Evolutionary conservation across 164 flowering plant species (phyloP).

Genomic region (Dillenia suffruticosa): DNA sequence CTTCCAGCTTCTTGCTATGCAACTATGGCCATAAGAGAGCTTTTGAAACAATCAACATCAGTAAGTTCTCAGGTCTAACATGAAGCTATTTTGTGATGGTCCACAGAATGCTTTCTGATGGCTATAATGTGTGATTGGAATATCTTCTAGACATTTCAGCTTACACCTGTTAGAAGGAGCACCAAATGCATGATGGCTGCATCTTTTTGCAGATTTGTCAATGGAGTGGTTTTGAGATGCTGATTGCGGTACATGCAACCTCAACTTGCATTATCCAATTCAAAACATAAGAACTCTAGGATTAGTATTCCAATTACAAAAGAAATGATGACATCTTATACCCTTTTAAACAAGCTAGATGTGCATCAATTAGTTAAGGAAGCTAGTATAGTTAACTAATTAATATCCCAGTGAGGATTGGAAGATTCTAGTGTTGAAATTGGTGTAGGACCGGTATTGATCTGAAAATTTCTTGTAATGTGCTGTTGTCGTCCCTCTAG

Average conservation of each 20-base stretch:
- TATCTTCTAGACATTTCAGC: neutral
- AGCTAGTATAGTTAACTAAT: neutral
- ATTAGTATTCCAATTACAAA: too few relatives aligned
- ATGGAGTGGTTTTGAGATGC: too few relatives aligned
- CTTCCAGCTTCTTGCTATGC: constrained; percentile 93
- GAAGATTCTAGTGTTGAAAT: neutral
- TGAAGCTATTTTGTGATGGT: neutral
- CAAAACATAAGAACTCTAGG: too few relatives aligned
- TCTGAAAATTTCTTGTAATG: too few relatives aligned
- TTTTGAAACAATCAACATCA: constrained; percentile 83
- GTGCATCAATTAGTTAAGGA: too few relatives aligned
- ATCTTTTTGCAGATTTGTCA: neutral
- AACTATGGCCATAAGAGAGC: constrained; percentile 97
- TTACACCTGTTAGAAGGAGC: neutral
- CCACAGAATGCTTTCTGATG: neutral
- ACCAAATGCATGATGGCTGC: neutral
- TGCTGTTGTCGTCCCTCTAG: too few relatives aligned
- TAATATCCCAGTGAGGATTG: neutral
- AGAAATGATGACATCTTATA: too few relatives aligned
- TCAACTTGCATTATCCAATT: too few relatives aligned
- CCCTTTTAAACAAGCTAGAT: too few relatives aligned
- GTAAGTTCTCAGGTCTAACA: constrained; percentile 32
- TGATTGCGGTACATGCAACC: too few relatives aligned
- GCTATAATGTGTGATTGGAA: neutral
- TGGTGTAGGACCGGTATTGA: too few relatives aligned